Evolutionary conservation across 352 stramenopile genomes (phyloP), one percentile per base, ranked within the genome.

Genomic region (Phytophthora europaea): DNA sequence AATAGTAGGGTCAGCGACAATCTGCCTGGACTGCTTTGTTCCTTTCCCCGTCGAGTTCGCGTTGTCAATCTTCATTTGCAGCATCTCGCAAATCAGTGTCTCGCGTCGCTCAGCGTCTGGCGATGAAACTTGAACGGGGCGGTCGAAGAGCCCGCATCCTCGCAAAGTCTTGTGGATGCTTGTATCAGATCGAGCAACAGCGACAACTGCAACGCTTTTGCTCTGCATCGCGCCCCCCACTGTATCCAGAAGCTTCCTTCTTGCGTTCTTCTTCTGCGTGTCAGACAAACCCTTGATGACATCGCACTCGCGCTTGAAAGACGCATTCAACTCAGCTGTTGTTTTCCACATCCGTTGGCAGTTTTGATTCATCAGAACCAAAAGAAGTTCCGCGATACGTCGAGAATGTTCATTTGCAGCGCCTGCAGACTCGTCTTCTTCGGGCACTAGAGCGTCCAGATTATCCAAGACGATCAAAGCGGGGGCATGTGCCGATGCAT

Each of bases 331-430:
- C 57, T 93, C 81, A 3, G 78, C 67, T 26, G 85, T 89, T 5
- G 80, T 63, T 51, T 91, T 90, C 77, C 78, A 84, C 79, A 94
- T 92, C 6, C 78, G 76, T 18, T 89, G 78, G 20, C 66, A 70
- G 7, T 71, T 80, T 12, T 90, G 75, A 33, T 83, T 81, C 72
- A 94, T 82, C 20, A 92, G 61, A 33, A 83, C 81, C 28, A 91
- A 75, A 1, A 97, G 45, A 40, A 90, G 79, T 55, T 97, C 90
- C 0, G 90, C 91, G 6, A 97, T 90, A n/a, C 90, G 89, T 16
- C 88, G 83, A 8, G 91, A 87, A 78, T 97, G 91, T n/a, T 95
- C 90, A 52, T 97, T 97, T 6, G 81, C 85, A 15, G 82, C 73
- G 20, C 87, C 86, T 28, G 72, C 78, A 15, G 88, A 84, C 28